Evolutionary conservation across 2,329 filamentous ascomycete species (phyloP).

Genomic region (Fusarium verticillioides): DNA sequence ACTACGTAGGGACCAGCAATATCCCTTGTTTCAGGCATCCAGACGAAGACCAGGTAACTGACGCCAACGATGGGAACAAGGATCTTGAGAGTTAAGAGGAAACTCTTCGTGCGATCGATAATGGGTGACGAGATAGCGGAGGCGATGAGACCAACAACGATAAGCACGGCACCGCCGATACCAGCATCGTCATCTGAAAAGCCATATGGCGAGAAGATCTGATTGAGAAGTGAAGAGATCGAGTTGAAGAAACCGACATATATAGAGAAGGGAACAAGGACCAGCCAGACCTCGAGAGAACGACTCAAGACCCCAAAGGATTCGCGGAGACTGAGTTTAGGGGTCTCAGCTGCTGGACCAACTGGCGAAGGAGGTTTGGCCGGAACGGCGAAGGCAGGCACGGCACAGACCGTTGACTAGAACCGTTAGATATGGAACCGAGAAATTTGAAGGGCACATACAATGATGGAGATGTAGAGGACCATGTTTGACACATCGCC

Average conservation of each 20-base stretch:
- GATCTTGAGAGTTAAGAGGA: constrained; percentile 77
- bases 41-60: constrained; percentile 83
- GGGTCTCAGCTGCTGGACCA: constrained; percentile 72
- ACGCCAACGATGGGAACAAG: constrained; percentile 78
- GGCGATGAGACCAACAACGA: constrained; percentile 84
- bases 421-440: constrained; percentile 18
- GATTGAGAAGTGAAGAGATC: constrained; percentile 86
- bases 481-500: constrained; percentile 82
- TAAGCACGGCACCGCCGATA: constrained; percentile 88
- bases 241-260: constrained; percentile 97
- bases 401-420: constrained; percentile 59
- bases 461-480: constrained; percentile 84
- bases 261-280: constrained; percentile 82
- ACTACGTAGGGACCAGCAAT: constrained; percentile 80
- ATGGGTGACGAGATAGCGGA: constrained; percentile 83
- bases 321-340: constrained; percentile 62
- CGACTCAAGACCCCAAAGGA: constrained; percentile 63
- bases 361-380: constrained; percentile 80
- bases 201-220: constrained; percentile 87
- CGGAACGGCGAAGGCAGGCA: constrained; percentile 87
- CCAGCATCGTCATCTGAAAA: constrained; percentile 87
- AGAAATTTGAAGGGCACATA: constrained; percentile 53
- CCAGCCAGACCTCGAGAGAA: constrained; percentile 80
- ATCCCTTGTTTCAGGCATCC: constrained; percentile 71
- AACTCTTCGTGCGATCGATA: constrained; percentile 85